These are phyloP conservation scores for Physaria fendleri DNA, from an alignment of 345 rosid species.

Conservation along the genomic window DNA sequence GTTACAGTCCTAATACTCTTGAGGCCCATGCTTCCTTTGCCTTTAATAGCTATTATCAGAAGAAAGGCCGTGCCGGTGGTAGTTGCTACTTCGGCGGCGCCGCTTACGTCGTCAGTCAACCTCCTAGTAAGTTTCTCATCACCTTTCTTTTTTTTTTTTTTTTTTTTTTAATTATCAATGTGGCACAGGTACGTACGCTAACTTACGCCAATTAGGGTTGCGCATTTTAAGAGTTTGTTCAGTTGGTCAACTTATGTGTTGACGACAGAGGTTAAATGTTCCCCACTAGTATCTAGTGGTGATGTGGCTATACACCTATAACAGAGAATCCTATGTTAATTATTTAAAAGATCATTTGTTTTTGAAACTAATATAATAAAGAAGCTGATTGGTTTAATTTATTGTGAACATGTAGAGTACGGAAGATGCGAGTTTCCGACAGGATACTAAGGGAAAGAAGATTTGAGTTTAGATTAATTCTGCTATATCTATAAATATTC, in stretches of 20 bases:
- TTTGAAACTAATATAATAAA: background rate
- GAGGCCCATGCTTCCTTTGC: constrained; percentile 96
- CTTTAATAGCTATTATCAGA: constrained; percentile 88
- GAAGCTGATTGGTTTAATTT: constrained; percentile 8
- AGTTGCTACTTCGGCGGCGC: constrained; percentile 87
- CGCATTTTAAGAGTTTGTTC: background rate
- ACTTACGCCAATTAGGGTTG: constrained; percentile 1
- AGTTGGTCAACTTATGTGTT: background rate
- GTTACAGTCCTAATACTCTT: constrained; percentile 65
- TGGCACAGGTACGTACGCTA: background rate
- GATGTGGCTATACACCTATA: background rate
- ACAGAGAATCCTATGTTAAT: constrained; percentile 23
- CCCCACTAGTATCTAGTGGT: background rate
- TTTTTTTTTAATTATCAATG: background rate
- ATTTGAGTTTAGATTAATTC: constrained; percentile 5
- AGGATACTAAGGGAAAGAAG: constrained; percentile 36
- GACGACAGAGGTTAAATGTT: constrained; percentile 13
- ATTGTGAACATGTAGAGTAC: constrained; percentile 41
- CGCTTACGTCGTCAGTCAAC: constrained; percentile 68
- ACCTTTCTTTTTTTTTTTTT: background rate
- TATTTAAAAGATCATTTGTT: too few relatives aligned
- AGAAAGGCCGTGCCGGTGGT: constrained; percentile 58
- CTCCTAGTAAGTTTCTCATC: constrained; percentile 55
- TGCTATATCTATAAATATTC: constrained; percentile 2
- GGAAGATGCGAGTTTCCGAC: constrained; percentile 63